Evolutionary conservation across 768 basidiomycete species (phyloP).

Genomic region (Leucocoprinus sp.): DNA sequence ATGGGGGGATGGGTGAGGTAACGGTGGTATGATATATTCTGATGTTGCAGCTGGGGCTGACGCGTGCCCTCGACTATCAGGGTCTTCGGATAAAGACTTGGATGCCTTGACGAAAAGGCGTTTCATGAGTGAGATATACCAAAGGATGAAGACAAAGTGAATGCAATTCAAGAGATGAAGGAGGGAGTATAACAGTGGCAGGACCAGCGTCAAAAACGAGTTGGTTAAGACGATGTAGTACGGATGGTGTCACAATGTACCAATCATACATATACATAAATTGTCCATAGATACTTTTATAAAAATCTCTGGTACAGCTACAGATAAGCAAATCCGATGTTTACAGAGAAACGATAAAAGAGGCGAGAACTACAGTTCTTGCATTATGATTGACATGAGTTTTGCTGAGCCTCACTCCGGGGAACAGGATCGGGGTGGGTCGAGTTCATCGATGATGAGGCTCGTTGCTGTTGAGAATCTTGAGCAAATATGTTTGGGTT

Average conservation of each 20-base stretch:
- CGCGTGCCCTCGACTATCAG: not conserved
- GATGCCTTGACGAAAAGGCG: conserved; percentile 31
- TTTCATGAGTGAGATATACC: conserved; percentile 26
- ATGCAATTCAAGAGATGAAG: not conserved
- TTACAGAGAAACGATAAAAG: conserved; percentile 3
- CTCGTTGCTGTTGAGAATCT: conserved; percentile 14
- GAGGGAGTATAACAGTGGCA: not conserved
- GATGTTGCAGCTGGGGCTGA: conserved; percentile 16
- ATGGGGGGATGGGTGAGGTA: conserved; percentile 71
- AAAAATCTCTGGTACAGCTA: conserved; percentile 8
- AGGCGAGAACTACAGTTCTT: not conserved
- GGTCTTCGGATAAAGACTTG: conserved; percentile 20
- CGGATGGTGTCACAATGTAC: too few species aligned
- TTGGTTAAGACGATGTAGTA: too few species aligned
- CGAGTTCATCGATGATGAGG: not conserved
- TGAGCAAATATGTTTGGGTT: not conserved
- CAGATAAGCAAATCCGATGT: not conserved
- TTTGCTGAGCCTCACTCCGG: not conserved
- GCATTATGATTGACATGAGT: conserved; percentile 1
- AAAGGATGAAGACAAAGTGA: not conserved
- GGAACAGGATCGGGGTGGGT: conserved; percentile 1
- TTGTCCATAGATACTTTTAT: conserved; percentile 3
- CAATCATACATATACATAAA: conserved; percentile 6
- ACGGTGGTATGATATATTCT: conserved; percentile 53
- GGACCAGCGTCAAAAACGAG: too few species aligned